Evolutionary conservation across 768 basidiomycete genomes (phyloP), one percentile per base, ranked within the genome.

Genomic region (Pleurotus sapidus): DNA sequence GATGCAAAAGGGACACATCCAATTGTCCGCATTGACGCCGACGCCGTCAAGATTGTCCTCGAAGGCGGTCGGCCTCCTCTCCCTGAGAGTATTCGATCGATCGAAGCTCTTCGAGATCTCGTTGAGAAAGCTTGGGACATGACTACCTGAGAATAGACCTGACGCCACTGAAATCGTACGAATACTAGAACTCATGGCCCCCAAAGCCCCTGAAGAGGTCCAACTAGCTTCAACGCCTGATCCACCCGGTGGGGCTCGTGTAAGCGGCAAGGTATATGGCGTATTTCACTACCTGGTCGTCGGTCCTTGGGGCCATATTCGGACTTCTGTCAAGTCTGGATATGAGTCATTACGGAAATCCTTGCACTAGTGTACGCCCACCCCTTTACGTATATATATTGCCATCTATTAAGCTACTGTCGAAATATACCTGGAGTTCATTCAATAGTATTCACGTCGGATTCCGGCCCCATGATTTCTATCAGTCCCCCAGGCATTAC

Each of bases 41-140:
- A 60, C 3, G 67, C 68, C 25, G 63, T 70, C 14, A 64, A 62
- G 40, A 48, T 43, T n/a, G 58, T 70, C 38, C 18, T 67, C 6
- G 55, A 57, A n/a, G 60, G 60, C 6, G 54, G 59, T 5, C 58
- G 65, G 6, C 68, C 68, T 25, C 60, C 56, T 15, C 25, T 65
- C 9, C 61, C 66, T 2, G 23, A 34, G n/a, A 53, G 42, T 51
- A 9, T 63, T n/a, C 39, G 49, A 24, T 17, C 49, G 11, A 43
- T 55, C 20, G 50, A 38, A 1, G 27, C 4, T 15, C 51, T 68
- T 12, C 6, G 27, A 1, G 25, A 17, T 18, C 45, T 68, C 1
- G 40, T 67, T 7, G 7, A 57, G 30, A 9, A 18, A 9, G 65
- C 64, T 47, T 68, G 67, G 67, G 40, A 54, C 25, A 12, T 38